phyloP scores from a whole-genome alignment of 257 asterid genomes.

The Capsicum rhomboideum region DNA sequence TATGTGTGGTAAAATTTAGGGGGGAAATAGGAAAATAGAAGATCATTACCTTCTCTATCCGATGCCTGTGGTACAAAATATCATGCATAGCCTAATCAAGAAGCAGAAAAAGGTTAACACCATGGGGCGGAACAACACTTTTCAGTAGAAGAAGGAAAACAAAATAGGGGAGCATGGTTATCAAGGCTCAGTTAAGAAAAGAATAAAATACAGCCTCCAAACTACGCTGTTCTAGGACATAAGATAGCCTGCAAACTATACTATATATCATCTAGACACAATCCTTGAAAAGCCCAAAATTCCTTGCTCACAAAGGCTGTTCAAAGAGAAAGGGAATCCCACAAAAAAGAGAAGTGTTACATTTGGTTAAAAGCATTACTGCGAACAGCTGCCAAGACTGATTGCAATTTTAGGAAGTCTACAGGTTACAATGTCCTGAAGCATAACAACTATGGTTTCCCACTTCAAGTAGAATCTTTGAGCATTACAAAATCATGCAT shows the following conservation, averaged over 20 bases:
- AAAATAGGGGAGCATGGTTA: slow-evolving; percentile 2
- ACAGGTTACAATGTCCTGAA: not conserved
- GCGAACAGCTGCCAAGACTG: not conserved
- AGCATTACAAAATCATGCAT: not conserved
- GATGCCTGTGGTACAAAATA: slow-evolving; percentile 62
- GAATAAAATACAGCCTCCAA: not conserved
- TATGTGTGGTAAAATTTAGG: not conserved
- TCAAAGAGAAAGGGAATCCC: not conserved
- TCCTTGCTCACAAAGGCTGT: not conserved
- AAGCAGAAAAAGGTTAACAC: not conserved
- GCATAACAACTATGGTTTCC: not conserved
- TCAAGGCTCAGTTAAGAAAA: not conserved
- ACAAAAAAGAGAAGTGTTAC: not conserved
- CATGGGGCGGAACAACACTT: not conserved
- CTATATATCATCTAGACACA: not conserved
- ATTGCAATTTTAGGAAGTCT: not conserved
- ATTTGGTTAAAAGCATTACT: not conserved
- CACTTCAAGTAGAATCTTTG: not conserved
- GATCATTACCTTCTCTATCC: slow-evolving; percentile 53
- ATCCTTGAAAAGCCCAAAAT: not conserved
- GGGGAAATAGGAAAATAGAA: not conserved
- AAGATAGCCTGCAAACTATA: not conserved
- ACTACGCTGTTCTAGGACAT: not conserved
- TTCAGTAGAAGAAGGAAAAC: not conserved
- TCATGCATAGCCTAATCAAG: slow-evolving; percentile 88